Evolutionary conservation across 2,329 filamentous ascomycete species (phyloP).

Genomic region (Beauveria caledonica): DNA sequence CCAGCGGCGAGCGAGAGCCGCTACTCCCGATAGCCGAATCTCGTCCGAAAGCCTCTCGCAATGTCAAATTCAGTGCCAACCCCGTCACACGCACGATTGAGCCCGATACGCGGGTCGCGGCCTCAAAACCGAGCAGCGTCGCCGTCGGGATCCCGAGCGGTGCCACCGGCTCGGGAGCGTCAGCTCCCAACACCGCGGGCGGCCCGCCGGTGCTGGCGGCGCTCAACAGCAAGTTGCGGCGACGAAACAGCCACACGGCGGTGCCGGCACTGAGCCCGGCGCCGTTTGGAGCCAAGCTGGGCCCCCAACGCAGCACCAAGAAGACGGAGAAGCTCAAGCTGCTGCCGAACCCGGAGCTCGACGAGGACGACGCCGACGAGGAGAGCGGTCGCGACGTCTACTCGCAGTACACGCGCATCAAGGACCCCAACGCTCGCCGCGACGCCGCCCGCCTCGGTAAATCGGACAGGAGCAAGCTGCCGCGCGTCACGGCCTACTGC

Average conservation of each 20-base stretch:
- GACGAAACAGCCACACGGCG: slow-evolving; percentile 72
- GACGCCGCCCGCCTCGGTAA: slow-evolving; percentile 91
- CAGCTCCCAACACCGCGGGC: slow-evolving; percentile 21
- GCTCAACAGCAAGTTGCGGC: slow-evolving; percentile 78
- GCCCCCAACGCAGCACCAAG: slow-evolving; percentile 89
- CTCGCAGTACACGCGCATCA: slow-evolving; percentile 94
- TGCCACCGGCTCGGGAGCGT: slow-evolving; percentile 24
- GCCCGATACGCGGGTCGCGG: slow-evolving; percentile 28
- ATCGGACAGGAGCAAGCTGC: slow-evolving; percentile 78
- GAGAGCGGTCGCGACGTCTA: slow-evolving; percentile 94
- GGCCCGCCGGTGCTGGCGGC: slow-evolving; percentile 54
- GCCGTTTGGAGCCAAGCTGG: slow-evolving; percentile 59
- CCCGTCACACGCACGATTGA: slow-evolving; percentile 55
- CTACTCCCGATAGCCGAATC: slow-evolving; percentile 24
- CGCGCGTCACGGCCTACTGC: slow-evolving; percentile 92
- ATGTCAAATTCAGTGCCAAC: slow-evolving; percentile 70
- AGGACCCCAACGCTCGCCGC: slow-evolving; percentile 84
- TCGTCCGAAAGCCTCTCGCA: slow-evolving; percentile 45
- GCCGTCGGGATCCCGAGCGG: slow-evolving; percentile 12
- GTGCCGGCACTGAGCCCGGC: slow-evolving; percentile 29
- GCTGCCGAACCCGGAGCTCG: slow-evolving; percentile 82
- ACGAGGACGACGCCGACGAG: slow-evolving; percentile 69
- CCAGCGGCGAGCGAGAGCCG: slow-evolving; percentile 26
- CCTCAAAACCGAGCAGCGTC: slow-evolving; percentile 19
- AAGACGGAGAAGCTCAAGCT: slow-evolving; percentile 96